Evolutionary conservation across 2,329 filamentous ascomycete genomes (phyloP).

Genomic region (Thermothelomyces thermophilus): DNA sequence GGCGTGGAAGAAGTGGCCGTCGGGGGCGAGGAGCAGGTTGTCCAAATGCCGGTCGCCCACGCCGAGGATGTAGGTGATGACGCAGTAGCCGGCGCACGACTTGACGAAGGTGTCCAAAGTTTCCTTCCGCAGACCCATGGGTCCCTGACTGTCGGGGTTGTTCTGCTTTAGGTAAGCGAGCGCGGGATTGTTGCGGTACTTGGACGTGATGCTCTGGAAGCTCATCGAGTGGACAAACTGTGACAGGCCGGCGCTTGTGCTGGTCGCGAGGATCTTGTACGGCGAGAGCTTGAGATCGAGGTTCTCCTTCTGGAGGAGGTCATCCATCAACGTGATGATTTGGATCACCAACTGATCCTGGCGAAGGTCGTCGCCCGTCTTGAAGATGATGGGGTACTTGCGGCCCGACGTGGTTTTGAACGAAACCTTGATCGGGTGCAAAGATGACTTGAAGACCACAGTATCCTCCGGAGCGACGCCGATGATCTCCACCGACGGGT

Average conservation of each 20-base stretch:
- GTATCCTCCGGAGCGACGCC: constrained; percentile 79
- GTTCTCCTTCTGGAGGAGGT: constrained; percentile 90
- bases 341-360: constrained; percentile 96
- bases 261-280: constrained; percentile 93
- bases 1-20: constrained; percentile 94
- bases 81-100: constrained; percentile 94
- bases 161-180: constrained; percentile 81
- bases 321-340: constrained; percentile 97
- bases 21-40: constrained; percentile 83
- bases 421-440: constrained; percentile 84
- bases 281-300: constrained; percentile 90
- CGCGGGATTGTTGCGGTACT: constrained; percentile 67
- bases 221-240: constrained; percentile 88
- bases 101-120: constrained; percentile 93
- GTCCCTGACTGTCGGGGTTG: constrained; percentile 77
- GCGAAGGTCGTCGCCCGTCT: constrained; percentile 89
- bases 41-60: constrained; percentile 95
- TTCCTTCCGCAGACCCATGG: constrained; percentile 82
- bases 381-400: constrained; percentile 92
- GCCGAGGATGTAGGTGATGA: constrained; percentile 95
- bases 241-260: constrained; percentile 79
- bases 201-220: constrained; percentile 74
- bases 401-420: constrained; percentile 74
- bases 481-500: constrained; percentile 72
- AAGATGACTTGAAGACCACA: constrained; percentile 89